Evolutionary conservation across 768 basidiomycete species (phyloP), one percentile per base, ranked within the genome.

Genomic region (Tylopilus vinaceipallidus): DNA sequence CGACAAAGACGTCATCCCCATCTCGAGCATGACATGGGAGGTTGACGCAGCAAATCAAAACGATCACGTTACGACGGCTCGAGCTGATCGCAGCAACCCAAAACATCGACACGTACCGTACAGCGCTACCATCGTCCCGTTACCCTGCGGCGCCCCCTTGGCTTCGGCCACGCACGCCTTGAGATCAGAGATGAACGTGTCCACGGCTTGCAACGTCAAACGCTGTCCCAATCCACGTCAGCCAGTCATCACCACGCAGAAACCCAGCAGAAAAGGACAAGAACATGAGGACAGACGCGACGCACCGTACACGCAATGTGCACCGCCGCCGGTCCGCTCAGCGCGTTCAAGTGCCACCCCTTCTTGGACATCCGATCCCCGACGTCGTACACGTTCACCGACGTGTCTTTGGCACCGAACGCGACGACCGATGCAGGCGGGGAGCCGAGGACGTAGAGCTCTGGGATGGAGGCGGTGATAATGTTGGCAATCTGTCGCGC

Each of bases 221-320:
- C 83, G 80, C 91, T 94, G 42, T 1, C 14, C 14, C n/a, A n/a
- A 2, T 17, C 35, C 19, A 16, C 12, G 34, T 55, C 33, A n/a
- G 12, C n/a, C 11, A 35, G 12, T 11, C 27, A 14, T 17, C 13
- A 9, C 6, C 22, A 27, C 26, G 4, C n/a, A 11, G 13, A 4
- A 26, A 9, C 7, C n/a, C 32, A 32, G 14, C 32, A 11, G 6
- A 11, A 9, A 22, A 20, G 16, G 13, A 6, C 22, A 19, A 14
- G 19, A 33, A 10, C 14, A 49, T 17, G 14, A 26, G 13, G 22
- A n/a, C 6, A 6, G 23, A 30, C 22, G 20, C 23, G 8, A 61
- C 88, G 59, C 60, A 95, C 92, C 59, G 95, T 99, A 70, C 87
- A 88, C 30, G 94, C 94, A 56, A 98, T 90, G 69, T 99, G 97